Conservation (phyloP, 2,329 filamentous ascomycete genomes). For the Neofusicoccum cordaticola region DNA sequence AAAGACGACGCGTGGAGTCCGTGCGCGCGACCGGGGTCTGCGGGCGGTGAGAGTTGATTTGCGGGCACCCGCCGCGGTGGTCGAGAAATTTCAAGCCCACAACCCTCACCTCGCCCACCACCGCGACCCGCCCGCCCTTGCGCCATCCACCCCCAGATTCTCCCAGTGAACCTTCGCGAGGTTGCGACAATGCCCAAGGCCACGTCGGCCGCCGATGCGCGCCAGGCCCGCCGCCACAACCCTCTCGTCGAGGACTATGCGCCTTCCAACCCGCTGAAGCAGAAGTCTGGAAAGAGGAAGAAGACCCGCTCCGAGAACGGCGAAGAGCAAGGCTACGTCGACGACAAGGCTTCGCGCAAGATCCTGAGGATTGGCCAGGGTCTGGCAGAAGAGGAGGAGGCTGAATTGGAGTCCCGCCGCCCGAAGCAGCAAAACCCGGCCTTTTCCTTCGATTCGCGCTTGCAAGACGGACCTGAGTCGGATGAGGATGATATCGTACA, state of each 20-base stretch:
- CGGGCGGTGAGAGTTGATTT: background rate
- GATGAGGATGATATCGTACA: conserved; percentile 51
- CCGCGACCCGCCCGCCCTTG: background rate
- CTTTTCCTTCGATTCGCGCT: conserved; percentile 78
- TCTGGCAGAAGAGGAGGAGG: conserved; percentile 76
- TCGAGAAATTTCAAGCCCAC: conserved; percentile 17
- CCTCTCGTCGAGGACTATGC: conserved; percentile 86
- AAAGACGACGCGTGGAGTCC: background rate
- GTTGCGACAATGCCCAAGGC: conserved; percentile 71
- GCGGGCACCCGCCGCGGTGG: background rate
- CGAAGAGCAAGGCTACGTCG: conserved; percentile 70
- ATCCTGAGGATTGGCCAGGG: conserved; percentile 90
- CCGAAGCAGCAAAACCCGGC: conserved; percentile 55
- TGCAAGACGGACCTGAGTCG: conserved; percentile 50
- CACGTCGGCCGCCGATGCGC: conserved; percentile 53
- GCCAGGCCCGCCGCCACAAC: conserved; percentile 72
- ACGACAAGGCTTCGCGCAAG: conserved; percentile 81
- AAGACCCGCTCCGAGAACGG: conserved; percentile 57
- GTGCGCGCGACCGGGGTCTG: background rate
- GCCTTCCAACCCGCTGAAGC: conserved; percentile 68
- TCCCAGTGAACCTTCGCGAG: background rate
- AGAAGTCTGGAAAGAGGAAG: conserved; percentile 62
- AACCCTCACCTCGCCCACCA: background rate
- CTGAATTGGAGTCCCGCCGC: conserved; percentile 44
- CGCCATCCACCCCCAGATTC: background rate